These are phyloP conservation scores for Malus sylvestris DNA, from an alignment of 306 rosid genomes.

Conservation along the genomic window DNA sequence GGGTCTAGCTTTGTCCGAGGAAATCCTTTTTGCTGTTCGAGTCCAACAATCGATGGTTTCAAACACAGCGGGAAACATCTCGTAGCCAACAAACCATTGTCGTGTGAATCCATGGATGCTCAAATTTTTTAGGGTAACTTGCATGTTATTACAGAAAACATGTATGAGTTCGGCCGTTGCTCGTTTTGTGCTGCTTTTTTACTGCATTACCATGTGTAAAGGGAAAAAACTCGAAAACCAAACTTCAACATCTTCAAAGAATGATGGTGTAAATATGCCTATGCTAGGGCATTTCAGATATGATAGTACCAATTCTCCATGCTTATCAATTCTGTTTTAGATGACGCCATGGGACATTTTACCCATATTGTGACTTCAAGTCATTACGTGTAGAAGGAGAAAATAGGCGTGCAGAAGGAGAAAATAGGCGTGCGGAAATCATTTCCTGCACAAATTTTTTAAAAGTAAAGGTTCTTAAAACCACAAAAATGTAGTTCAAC, in stretches of 20 bases:
- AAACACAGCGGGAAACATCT: not conserved
- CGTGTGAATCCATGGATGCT: not conserved
- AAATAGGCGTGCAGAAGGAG: not conserved
- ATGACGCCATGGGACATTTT: not conserved
- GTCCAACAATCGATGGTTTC: slow-evolving; percentile 23
- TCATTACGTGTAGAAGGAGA: not conserved
- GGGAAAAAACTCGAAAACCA: not conserved
- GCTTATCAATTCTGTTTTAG: too few relatives aligned
- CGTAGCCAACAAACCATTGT: not conserved
- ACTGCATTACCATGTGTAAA: slow-evolving; percentile 30
- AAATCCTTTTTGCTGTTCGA: slow-evolving; percentile 10
- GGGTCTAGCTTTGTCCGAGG: slow-evolving; percentile 44
- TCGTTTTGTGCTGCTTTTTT: slow-evolving; percentile 24
- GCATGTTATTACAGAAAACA: not conserved
- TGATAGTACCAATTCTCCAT: not conserved
- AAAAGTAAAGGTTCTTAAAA: not conserved
- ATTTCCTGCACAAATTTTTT: not conserved
- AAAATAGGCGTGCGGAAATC: too few relatives aligned
- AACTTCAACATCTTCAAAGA: not conserved
- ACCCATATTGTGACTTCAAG: not conserved
- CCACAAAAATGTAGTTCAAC: not conserved
- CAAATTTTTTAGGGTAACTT: not conserved
- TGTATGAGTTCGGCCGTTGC: slow-evolving; percentile 18
- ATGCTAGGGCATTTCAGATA: not conserved
- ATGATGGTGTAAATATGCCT: not conserved